These are phyloP conservation scores for Hansenula lynferdii DNA, from an alignment of 1,139 yeast species.

Conservation along the genomic window DNA sequence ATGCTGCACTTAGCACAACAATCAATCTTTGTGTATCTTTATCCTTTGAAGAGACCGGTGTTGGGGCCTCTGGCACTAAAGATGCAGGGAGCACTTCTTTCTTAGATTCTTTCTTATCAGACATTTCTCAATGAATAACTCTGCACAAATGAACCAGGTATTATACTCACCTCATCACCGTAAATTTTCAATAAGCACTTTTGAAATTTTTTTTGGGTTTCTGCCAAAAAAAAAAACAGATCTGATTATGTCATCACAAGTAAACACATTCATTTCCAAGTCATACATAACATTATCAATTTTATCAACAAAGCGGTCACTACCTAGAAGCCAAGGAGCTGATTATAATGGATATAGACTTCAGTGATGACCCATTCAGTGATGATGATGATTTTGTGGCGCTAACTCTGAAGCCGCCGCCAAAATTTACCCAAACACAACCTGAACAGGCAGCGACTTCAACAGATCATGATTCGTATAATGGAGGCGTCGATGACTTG, in stretches of 20 bases:
- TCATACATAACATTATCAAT: not conserved
- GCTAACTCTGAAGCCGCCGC: conserved; percentile 16
- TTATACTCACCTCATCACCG: not conserved
- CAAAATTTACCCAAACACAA: not conserved
- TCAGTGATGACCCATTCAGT: conserved; percentile 10
- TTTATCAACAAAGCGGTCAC: too few species aligned
- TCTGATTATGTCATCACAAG: not conserved
- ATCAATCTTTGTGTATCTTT: conserved; percentile 79
- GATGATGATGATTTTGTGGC: conserved; percentile 22
- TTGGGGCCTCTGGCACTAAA: conserved; percentile 80
- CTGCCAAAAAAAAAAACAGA: not conserved
- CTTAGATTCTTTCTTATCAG: conserved; percentile 1
- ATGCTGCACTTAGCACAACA: conserved; percentile 92
- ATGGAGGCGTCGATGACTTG: conserved; percentile 22
- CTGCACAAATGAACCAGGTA: not conserved
- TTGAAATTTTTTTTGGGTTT: not conserved
- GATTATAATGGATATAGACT: not conserved
- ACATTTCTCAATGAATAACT: not conserved
- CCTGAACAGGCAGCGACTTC: not conserved
- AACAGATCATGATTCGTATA: not conserved
- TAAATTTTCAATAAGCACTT: not conserved
- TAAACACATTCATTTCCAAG: too few species aligned
- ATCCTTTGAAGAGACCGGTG: conserved; percentile 76
- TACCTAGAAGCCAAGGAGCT: too few species aligned
- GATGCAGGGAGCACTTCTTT: conserved; percentile 55